These are phyloP conservation scores for Forsythia viridissima DNA, from an alignment of 257 asterid genomes.

Conservation along the genomic window DNA sequence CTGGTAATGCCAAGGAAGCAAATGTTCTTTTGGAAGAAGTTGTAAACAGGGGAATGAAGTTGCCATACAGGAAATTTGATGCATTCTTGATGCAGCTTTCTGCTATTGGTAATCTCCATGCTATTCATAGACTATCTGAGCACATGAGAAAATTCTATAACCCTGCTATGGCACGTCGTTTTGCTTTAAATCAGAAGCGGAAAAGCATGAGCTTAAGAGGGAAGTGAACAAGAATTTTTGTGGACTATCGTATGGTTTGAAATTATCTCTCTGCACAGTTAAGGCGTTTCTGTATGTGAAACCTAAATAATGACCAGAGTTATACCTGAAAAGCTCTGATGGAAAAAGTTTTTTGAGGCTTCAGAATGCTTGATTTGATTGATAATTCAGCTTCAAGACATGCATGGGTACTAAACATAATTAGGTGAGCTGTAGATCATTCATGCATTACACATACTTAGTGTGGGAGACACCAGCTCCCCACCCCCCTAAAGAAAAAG, in stretches of 20 bases:
- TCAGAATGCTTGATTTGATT: background rate
- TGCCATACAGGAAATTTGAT: constrained; percentile 76
- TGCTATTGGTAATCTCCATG: constrained; percentile 63
- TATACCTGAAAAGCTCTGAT: background rate
- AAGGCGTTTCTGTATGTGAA: background rate
- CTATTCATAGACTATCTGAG: constrained; percentile 77
- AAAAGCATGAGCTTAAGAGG: constrained; percentile 72
- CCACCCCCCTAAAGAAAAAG: background rate
- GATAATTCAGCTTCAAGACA: background rate
- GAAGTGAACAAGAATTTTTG: constrained; percentile 31
- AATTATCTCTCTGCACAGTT: background rate
- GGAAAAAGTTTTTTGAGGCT: background rate
- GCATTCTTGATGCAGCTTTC: constrained; percentile 69
- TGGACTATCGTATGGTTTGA: background rate
- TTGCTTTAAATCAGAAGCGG: constrained; percentile 71
- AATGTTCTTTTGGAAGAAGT: constrained; percentile 68
- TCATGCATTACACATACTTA: too few species aligned
- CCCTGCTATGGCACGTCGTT: constrained; percentile 94
- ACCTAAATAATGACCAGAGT: background rate
- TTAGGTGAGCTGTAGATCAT: too few species aligned
- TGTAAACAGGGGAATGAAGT: constrained; percentile 57
- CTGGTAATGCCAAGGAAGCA: constrained; percentile 57
- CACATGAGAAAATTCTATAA: constrained; percentile 85
- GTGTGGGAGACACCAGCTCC: background rate
- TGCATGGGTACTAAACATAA: too few species aligned